Base-by-base conservation (phyloP, 306 rosid species). In the Adenanthera pavonina region DNA sequence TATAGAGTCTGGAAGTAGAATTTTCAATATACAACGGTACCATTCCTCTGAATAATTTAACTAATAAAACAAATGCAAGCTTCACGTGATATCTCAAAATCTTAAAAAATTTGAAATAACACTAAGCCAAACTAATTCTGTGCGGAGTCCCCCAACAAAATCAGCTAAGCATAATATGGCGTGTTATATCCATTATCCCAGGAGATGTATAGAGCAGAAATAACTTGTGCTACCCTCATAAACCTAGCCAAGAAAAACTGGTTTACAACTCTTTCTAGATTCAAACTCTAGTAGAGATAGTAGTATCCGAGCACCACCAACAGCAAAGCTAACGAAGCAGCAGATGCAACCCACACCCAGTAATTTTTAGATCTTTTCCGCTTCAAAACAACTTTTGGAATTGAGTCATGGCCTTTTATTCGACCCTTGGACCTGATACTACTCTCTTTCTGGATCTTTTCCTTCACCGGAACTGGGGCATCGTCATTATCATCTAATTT, bases 261-360 rank as follows among this genome's bases (percentile, higher is more conserved):
- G 85, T 74, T 69, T 82, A 80, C 53, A 53, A 61, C 78, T 71
- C 86, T 76, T 77, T 76, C 89, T 79, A 84, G 41, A 68, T 59
- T 87, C 43, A 10, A 77, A 79, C 85, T 46, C 78, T 10, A 87
- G 84, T 86, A 49, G 79, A 88, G 84, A 85, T 90, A 92, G 85
- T 13, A 44, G 86, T 89, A 92, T 53, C 91, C 94, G 14, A 95
- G 90, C 41, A 73, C 89, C 59, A 75, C 61, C 69, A 89, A 51
- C 82, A 89, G 78, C 83, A 88, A 33, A 35, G 83, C 86, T 12
- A 92, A 38, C 85, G 80, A 65, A 35, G 87, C 94, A 72, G 93
- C 97, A 64, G 89, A 88, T 34, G 88, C 94, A 68, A 84, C 82
- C 99, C 98, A 93, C 5, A 86, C 13, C 96, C 86, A 87, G 84